Conservation (phyloP, 441 rosid genomes). For the Euphorbia celastroides region DNA sequence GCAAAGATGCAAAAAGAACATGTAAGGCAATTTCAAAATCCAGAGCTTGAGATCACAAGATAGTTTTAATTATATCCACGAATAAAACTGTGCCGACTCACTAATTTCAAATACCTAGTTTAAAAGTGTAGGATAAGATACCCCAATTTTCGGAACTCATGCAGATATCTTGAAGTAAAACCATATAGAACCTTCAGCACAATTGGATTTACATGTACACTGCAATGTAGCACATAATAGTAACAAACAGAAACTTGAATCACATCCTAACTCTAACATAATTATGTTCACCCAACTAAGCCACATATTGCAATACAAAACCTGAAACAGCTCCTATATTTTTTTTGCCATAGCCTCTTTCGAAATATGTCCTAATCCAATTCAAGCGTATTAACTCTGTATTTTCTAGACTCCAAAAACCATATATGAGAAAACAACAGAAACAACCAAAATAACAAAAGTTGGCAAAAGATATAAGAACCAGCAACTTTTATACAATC, state of each 20-base stretch:
- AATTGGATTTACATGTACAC: not conserved
- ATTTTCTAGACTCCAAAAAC: not conserved
- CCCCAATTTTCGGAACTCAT: not conserved
- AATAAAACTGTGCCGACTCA: not conserved
- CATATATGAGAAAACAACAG: too few species aligned
- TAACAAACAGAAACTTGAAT: not conserved
- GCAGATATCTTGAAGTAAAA: not conserved
- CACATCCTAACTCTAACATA: not conserved
- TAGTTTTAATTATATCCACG: not conserved
- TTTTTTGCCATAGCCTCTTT: not conserved
- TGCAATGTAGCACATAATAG: not conserved
- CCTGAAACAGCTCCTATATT: not conserved
- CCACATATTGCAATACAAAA: not conserved
- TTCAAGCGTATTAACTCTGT: not conserved
- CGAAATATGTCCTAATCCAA: not conserved
- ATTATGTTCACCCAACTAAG: not conserved
- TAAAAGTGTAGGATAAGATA: not conserved
- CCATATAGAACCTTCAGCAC: not conserved
- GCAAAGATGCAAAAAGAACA: constrained; percentile 1
- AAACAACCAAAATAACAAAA: not conserved
- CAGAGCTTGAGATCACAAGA: not conserved
- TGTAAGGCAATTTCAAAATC: not conserved
- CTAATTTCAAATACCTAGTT: not conserved
- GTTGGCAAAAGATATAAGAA: not conserved
- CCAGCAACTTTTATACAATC: not conserved